Evolutionary conservation across 2,329 filamentous ascomycete genomes (phyloP).

Genomic region (Ophiostoma triangulosporum): DNA sequence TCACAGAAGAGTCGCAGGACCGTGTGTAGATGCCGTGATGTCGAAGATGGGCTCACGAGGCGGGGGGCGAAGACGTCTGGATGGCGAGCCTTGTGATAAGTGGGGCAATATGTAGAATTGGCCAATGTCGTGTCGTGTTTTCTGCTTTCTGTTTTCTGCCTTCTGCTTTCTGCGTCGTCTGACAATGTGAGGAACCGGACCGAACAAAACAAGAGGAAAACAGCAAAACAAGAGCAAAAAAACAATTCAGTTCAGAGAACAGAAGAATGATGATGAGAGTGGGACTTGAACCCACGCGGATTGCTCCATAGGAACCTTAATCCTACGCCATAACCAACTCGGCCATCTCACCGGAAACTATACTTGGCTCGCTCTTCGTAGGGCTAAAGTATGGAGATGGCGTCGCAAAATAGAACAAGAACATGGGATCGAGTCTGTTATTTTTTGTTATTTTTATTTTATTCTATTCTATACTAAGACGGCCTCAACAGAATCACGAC

Average conservation of each 20-base stretch:
- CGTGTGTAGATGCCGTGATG: neutral
- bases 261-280: slow-evolving; percentile 16
- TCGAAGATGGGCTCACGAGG: neutral
- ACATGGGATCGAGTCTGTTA: too few relatives aligned
- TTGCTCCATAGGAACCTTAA: slow-evolving; percentile 19
- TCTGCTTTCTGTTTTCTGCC: neutral
- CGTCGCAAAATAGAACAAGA: neutral
- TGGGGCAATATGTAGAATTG: neutral
- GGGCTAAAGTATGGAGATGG: neutral
- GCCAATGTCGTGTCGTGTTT: neutral
- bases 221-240: neutral
- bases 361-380: neutral
- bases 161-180: too few relatives aligned
- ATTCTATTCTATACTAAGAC: too few relatives aligned
- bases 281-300: slow-evolving; percentile 28
- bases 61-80: neutral
- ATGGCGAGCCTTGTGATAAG: neutral
- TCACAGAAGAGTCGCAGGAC: too few relatives aligned
- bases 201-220: neutral
- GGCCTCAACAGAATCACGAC: neutral
- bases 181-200: neutral
- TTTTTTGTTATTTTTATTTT: neutral
- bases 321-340: slow-evolving; percentile 19
- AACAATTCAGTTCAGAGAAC: neutral
- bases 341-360: slow-evolving; percentile 16